phyloP scores from a whole-genome alignment of 768 basidiomycete species.

The Trametes cingulata region DNA sequence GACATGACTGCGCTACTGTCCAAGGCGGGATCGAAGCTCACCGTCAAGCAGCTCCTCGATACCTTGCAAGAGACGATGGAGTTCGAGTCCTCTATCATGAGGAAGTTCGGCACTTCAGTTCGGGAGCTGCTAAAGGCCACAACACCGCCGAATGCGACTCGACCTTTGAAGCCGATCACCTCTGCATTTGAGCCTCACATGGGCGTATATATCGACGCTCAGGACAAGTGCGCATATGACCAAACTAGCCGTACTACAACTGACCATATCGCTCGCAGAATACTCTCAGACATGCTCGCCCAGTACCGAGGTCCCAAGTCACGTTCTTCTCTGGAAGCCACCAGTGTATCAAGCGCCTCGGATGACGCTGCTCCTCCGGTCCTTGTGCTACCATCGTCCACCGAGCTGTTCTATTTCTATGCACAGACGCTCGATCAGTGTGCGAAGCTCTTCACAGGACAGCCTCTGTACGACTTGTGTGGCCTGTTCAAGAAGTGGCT shows the following conservation, averaged over 20 bases:
- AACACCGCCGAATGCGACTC: slow-evolving; percentile 48
- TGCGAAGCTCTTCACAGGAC: slow-evolving; percentile 83
- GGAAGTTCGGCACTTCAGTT: slow-evolving; percentile 81
- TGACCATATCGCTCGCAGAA: slow-evolving; percentile 44
- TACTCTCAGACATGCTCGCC: slow-evolving; percentile 87
- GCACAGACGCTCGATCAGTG: slow-evolving; percentile 94
- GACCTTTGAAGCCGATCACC: slow-evolving; percentile 68
- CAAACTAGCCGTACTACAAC: background rate
- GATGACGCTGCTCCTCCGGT: slow-evolving; percentile 49
- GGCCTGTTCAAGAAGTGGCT: slow-evolving; percentile 92
- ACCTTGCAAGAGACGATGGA: slow-evolving; percentile 84
- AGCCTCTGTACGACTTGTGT: slow-evolving; percentile 79
- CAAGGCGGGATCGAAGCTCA: slow-evolving; percentile 71
- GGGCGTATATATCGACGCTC: slow-evolving; percentile 91
- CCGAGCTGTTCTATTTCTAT: slow-evolving; percentile 97
- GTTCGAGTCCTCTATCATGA: slow-evolving; percentile 80
- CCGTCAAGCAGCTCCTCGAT: slow-evolving; percentile 81
- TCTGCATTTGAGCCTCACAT: slow-evolving; percentile 93
- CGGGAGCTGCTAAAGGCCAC: slow-evolving; percentile 62
- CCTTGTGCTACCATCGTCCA: slow-evolving; percentile 88
- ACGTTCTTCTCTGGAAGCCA: slow-evolving; percentile 67
- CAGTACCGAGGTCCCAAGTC: slow-evolving; percentile 67
- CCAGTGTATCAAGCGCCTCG: slow-evolving; percentile 38
- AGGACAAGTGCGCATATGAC: slow-evolving; percentile 80
- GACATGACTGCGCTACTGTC: slow-evolving; percentile 81